Conservation (phyloP, 73 alveolate species). For the Loxodes magnus region DNA sequence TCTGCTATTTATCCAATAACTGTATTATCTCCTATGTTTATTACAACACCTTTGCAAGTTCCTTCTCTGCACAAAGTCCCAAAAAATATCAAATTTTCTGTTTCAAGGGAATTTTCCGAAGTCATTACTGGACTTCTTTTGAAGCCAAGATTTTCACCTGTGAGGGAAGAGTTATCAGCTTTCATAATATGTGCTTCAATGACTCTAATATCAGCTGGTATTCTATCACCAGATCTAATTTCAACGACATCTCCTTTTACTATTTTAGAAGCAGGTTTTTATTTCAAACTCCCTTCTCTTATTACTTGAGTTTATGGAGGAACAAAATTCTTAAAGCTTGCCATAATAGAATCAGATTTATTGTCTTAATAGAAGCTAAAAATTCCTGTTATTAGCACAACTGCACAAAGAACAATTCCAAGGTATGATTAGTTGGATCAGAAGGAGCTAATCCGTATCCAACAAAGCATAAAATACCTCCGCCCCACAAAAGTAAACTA, state of each 20-base stretch:
- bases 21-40: constrained; percentile 34
- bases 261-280: constrained; percentile 30
- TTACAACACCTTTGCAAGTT: constrained; percentile 27
- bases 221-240: constrained; percentile 32
- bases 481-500: constrained; percentile 74
- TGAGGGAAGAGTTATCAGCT: constrained; percentile 57
- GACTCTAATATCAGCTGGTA: constrained; percentile 69
- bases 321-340: constrained; percentile 50
- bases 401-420: constrained; percentile 71
- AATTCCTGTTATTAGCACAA: constrained; percentile 56
- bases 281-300: constrained; percentile 31
- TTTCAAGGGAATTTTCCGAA: constrained; percentile 39
- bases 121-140: constrained; percentile 36
- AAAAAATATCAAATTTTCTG: constrained; percentile 50
- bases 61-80: constrained; percentile 53
- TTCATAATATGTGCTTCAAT: constrained; percentile 47
- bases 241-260: constrained; percentile 64
- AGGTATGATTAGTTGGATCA: constrained; percentile 64
- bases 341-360: constrained; percentile 82
- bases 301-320: constrained; percentile 60
- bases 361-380: constrained; percentile 59
- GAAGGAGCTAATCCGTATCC: constrained; percentile 62
- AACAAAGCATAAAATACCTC: constrained; percentile 61
- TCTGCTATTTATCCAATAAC: constrained; percentile 38
- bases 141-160: constrained; percentile 51